phyloP scores from a whole-genome alignment of 768 basidiomycete species.

The Phanerodontia chrysosporium region DNA sequence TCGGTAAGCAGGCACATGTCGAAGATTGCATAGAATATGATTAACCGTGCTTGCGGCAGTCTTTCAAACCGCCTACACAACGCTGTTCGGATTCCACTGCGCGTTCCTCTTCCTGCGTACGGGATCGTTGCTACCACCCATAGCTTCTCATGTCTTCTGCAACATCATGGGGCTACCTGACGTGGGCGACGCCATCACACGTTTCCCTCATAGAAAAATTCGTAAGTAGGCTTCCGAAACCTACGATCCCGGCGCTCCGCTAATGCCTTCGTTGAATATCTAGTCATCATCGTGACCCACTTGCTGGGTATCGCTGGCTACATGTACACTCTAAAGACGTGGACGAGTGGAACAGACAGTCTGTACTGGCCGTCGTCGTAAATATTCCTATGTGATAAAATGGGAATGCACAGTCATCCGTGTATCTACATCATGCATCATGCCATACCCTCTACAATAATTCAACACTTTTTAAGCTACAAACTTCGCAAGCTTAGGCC shows the following conservation, averaged over 20 bases:
- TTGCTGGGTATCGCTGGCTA: slow-evolving; percentile 58
- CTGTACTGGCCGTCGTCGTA: slow-evolving; percentile 38
- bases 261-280: background rate
- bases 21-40: no score
- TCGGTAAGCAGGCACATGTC: slow-evolving; percentile 37
- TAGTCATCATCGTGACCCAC: slow-evolving; percentile 57
- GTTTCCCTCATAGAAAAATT: slow-evolving; percentile 7
- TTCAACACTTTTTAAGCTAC: no score
- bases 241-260: no score
- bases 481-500: no score
- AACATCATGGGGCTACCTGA: slow-evolving; percentile 92
- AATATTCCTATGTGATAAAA: background rate
- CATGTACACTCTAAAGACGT: slow-evolving; percentile 43
- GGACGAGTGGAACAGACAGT: slow-evolving; percentile 39
- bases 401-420: background rate
- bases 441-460: background rate
- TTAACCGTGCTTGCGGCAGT: slow-evolving; percentile 39
- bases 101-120: slow-evolving; percentile 86
- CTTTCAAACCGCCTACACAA: slow-evolving; percentile 88
- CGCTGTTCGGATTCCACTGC: slow-evolving; percentile 85
- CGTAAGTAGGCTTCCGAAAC: background rate
- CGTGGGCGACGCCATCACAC: slow-evolving; percentile 41
- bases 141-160: slow-evolving; percentile 85
- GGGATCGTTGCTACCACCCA: slow-evolving; percentile 72
- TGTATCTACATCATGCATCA: background rate